A percentile compares a stretch with the other conserved stretches of the same genome.
Evolutionary conservation across 805 yeast species (phyloP).

Genomic region (Metschnikowia cerradonensis): DNA sequence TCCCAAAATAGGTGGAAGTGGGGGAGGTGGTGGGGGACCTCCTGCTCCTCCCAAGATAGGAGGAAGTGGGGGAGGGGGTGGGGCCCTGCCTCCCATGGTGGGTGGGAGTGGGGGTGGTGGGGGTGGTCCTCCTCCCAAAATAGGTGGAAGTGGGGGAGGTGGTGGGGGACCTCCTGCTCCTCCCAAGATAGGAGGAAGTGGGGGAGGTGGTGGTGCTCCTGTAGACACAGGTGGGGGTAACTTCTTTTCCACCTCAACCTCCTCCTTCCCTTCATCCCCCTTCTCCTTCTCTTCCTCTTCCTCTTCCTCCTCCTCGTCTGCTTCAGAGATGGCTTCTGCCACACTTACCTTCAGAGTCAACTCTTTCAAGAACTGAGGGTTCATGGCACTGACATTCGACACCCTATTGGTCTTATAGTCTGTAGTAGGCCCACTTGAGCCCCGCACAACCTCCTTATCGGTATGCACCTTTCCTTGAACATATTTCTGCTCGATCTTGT

Average conservation of each 20-base stretch:
- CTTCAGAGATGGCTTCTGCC: slow-evolving; percentile 29
- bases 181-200: slow-evolving; percentile 9
- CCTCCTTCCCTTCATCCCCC: no score
- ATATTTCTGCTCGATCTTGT: slow-evolving; percentile 42
- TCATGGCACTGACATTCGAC: slow-evolving; percentile 36
- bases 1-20: slow-evolving; percentile 16
- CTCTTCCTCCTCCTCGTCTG: slow-evolving; percentile 8
- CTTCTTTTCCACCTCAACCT: no score
- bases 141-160: slow-evolving; percentile 24
- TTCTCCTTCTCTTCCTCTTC: neutral
- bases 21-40: slow-evolving; percentile 21
- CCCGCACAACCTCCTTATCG: slow-evolving; percentile 8
- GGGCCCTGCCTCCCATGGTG: slow-evolving; percentile 19
- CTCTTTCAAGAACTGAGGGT: slow-evolving; percentile 52
- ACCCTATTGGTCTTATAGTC: slow-evolving; percentile 29
- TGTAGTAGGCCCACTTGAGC: slow-evolving; percentile 20
- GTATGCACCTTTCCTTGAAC: slow-evolving; percentile 39
- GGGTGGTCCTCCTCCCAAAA: slow-evolving; percentile 19
- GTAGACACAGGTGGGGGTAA: no score
- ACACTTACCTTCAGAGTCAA: slow-evolving; percentile 47
- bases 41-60: neutral
- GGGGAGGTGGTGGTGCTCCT: slow-evolving; percentile 26
- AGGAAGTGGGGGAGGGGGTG: slow-evolving; percentile 23
- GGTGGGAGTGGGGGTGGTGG: slow-evolving; percentile 23
- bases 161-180: slow-evolving; percentile 5